Conservation (phyloP, 306 rosid species). For the Rosa rugosa region DNA sequence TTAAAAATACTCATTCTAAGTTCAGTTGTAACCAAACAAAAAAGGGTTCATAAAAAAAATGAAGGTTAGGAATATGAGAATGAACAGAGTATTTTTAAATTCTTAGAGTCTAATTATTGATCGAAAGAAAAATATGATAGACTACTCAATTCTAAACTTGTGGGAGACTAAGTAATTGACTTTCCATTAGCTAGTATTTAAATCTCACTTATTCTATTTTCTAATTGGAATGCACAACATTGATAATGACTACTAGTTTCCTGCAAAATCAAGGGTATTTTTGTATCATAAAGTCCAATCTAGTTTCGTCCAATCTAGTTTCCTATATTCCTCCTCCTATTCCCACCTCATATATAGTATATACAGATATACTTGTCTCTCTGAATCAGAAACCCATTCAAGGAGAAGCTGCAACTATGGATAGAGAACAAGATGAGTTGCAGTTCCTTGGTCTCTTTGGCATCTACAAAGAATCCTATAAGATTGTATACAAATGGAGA, state of each 20-base stretch:
- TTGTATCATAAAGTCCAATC: constrained; percentile 3
- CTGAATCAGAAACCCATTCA: constrained; percentile 9
- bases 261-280: constrained; percentile 15
- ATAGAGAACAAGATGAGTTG: constrained; percentile 67
- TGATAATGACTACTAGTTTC: neutral
- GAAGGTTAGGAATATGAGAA: no score
- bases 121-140: neutral
- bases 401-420: constrained; percentile 39
- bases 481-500: constrained; percentile 43
- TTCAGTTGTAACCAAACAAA: no score
- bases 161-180: neutral
- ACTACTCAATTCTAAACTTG: neutral
- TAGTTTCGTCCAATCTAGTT: neutral
- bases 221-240: no score
- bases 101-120: no score
- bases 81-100: no score
- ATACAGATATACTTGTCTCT: constrained; percentile 9
- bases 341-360: constrained; percentile 23
- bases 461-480: constrained; percentile 55
- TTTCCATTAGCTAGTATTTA: neutral
- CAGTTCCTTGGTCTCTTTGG: constrained; percentile 53
- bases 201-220: no score
- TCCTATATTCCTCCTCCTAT: constrained; percentile 26
- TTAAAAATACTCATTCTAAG: no score
- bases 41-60: no score